These are phyloP conservation scores for Mycena kentingensis DNA, from an alignment of 768 basidiomycete species.

Conservation along the genomic window DNA sequence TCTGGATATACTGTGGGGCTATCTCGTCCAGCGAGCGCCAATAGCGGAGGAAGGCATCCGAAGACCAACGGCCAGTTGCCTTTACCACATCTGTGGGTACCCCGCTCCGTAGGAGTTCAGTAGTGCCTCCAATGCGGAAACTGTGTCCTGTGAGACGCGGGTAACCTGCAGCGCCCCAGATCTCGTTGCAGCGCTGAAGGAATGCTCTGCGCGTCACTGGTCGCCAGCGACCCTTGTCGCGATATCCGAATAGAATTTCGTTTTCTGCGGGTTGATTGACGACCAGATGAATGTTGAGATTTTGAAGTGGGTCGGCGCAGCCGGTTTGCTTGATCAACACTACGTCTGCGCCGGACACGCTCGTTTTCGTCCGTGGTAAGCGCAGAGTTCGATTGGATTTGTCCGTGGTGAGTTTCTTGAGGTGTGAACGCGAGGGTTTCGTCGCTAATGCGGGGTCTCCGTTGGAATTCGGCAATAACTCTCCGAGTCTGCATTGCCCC, in stretches of 20 bases:
- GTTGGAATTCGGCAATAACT: slow-evolving; percentile 26
- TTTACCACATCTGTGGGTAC: slow-evolving; percentile 32
- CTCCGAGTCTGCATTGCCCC: slow-evolving; percentile 34
- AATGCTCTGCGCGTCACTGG: slow-evolving; percentile 9
- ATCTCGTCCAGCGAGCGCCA: slow-evolving; percentile 22
- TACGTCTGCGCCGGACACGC: neutral
- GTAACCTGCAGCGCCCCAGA: slow-evolving; percentile 15
- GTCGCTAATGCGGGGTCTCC: neutral
- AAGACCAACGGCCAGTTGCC: slow-evolving; percentile 28
- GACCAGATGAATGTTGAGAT: neutral
- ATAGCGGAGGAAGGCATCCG: slow-evolving; percentile 27
- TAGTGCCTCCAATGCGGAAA: slow-evolving; percentile 6
- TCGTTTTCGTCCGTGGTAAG: slow-evolving; percentile 9
- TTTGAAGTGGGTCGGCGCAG: neutral
- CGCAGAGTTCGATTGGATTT: slow-evolving; percentile 20
- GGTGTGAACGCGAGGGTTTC: slow-evolving; percentile 8
- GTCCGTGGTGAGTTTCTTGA: slow-evolving; percentile 8
- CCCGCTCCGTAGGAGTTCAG: slow-evolving; percentile 37
- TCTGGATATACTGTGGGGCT: too few relatives aligned
- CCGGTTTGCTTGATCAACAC: neutral
- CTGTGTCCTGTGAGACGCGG: slow-evolving; percentile 12
- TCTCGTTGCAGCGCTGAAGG: slow-evolving; percentile 19
- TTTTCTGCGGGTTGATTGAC: neutral
- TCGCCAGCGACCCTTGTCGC: too few relatives aligned
- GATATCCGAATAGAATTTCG: neutral